Evolutionary conservation across 345 rosid genomes (phyloP).

Genomic region (Euphorbia tirucalli): DNA sequence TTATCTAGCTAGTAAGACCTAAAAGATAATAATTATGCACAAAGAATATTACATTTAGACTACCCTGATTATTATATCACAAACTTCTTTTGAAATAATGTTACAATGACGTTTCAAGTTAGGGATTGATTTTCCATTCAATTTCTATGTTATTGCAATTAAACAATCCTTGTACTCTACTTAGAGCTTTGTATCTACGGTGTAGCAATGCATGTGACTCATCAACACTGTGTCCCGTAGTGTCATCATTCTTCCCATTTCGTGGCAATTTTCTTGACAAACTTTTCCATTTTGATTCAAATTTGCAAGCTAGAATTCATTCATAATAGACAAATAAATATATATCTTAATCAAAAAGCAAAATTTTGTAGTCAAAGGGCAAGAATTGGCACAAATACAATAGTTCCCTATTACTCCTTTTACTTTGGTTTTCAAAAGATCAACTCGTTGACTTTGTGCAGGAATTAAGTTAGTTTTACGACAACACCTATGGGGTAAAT

Average conservation of each 20-base stretch:
- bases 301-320: conserved; percentile 34
- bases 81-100: neutral
- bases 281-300: conserved; percentile 57
- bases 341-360: neutral
- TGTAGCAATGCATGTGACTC: conserved; percentile 35
- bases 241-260: conserved; percentile 21
- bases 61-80: neutral
- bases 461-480: no score
- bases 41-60: no score
- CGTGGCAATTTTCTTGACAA: conserved; percentile 47
- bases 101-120: neutral
- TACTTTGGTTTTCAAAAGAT: no score
- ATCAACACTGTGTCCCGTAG: conserved; percentile 22
- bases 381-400: neutral
- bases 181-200: conserved; percentile 45
- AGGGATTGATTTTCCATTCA: conserved; percentile 41
- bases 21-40: no score
- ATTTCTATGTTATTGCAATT: conserved; percentile 43
- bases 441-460: no score
- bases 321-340: neutral
- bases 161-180: conserved; percentile 32
- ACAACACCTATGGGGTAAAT: no score
- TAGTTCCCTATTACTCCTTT: neutral
- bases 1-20: no score
- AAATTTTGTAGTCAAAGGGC: neutral